Evolutionary conservation across 1,284 basidiomycete genomes (phyloP), one percentile per base, ranked within the genome.

Genomic region (Cutaneotrichosporon sp.): DNA sequence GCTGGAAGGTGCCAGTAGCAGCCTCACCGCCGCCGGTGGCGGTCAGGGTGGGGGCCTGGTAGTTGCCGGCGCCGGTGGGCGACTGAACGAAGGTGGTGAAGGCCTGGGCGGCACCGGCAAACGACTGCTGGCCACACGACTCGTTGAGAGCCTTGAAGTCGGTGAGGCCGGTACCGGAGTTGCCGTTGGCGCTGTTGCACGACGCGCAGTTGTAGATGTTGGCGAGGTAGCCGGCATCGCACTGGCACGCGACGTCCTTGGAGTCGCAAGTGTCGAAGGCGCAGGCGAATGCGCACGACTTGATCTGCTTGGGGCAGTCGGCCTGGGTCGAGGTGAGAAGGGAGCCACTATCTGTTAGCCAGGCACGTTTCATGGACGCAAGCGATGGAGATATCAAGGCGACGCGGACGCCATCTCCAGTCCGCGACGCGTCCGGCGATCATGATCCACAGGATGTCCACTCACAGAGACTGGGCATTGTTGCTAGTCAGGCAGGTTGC

Each of bases 171-270:
- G 47, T 75, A 19, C 68, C 61, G 29, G 62, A 48, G 66, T 73
- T 72, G 54, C 52, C 54, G 65, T 72, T 74, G 59, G 63, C 67
- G 20, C 70, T 68, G 67, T 74, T 74, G 63, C 72, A 74, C n/a
- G 64, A 64, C 17, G 62, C 71, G 55, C 68, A 74, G 69, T 72
- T 71, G 69, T 58, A 75, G 57, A 75, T 71, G 66, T 66, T 69
- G 41, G 59, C 53, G 54, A 74, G 66, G 67, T 75, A 73, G 9
- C 50, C 26, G 7, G 46, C 61, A 61, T 58, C 48, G 60, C 72
- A 75, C 60, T 72, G 70, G 59, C 72, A 75, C 31, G 55, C 55
- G 38, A 72, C 50, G 61, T 75, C 70, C 25, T 47, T 35, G 10
- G 61, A 57, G 5, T 32, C 49, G 51, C 72, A 75, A 33, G 70